phyloP scores from a whole-genome alignment of 2,329 filamentous ascomycete species.

The Aspergillus neoniger region DNA sequence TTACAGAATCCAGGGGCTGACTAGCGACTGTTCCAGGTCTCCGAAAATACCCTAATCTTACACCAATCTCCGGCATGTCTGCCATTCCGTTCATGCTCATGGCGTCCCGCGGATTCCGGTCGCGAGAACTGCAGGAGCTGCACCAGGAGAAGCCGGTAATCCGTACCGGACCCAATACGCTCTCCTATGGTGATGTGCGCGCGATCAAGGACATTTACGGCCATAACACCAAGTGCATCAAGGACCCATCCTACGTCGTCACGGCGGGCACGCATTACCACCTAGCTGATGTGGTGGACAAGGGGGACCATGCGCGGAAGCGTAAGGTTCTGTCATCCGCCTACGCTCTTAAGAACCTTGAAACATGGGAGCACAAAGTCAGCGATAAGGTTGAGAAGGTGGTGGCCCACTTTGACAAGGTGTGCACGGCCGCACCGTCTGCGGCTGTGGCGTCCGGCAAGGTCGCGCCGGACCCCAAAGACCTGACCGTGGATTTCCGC shows the following conservation, averaged over 20 bases:
- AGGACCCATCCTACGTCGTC: conserved; percentile 52
- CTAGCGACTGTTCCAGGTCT: conserved; percentile 36
- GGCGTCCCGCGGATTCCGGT: conserved; percentile 48
- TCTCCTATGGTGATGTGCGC: conserved; percentile 46
- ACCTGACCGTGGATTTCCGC: conserved; percentile 52
- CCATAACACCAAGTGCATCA: conserved; percentile 54
- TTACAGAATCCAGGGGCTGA: background rate
- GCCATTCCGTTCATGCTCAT: conserved; percentile 52
- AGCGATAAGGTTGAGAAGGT: conserved; percentile 53
- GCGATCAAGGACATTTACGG: conserved; percentile 56
- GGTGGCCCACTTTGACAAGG: conserved; percentile 49
- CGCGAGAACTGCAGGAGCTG: conserved; percentile 44
- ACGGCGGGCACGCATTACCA: conserved; percentile 54
- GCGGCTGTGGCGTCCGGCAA: conserved; percentile 37
- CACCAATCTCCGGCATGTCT: conserved; percentile 48
- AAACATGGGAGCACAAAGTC: conserved; percentile 58
- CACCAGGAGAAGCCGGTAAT: conserved; percentile 52
- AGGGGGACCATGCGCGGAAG: conserved; percentile 55
- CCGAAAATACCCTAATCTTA: conserved; percentile 50
- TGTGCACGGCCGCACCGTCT: conserved; percentile 29
- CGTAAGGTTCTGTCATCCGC: conserved; percentile 54
- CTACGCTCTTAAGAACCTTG: conserved; percentile 57
- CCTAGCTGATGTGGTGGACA: conserved; percentile 56
- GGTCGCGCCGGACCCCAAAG: conserved; percentile 21
- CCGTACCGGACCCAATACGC: conserved; percentile 49